These are phyloP conservation scores for Sugiyamaella lignohabitans DNA, from an alignment of 805 yeast genomes.

Conservation along the genomic window DNA sequence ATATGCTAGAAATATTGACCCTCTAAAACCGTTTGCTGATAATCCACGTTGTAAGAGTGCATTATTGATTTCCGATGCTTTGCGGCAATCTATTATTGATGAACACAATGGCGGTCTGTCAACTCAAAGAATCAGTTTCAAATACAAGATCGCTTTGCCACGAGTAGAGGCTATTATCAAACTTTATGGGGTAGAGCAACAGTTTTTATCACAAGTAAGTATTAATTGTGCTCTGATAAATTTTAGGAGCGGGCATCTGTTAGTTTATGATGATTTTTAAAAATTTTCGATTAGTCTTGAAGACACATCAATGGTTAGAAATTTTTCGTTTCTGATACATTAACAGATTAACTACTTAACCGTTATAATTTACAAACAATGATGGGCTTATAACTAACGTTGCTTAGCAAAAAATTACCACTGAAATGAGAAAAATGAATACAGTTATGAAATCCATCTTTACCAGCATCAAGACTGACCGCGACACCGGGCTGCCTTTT, in stretches of 20 bases:
- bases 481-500: conserved; percentile 26
- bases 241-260: too few species aligned
- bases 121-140: conserved; percentile 68
- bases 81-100: conserved; percentile 54
- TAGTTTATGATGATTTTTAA: conserved; percentile 40
- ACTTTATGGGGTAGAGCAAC: conserved; percentile 57
- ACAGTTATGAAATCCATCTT: conserved; percentile 68
- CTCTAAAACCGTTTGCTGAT: conserved; percentile 68
- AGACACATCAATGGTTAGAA: conserved; percentile 58
- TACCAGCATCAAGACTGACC: conserved; percentile 38
- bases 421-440: conserved; percentile 56
- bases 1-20: conserved; percentile 3
- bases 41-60: conserved; percentile 69
- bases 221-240: conserved; percentile 9
- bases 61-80: conserved; percentile 47
- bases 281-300: conserved; percentile 71
- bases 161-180: conserved; percentile 84
- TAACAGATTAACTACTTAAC: background rate
- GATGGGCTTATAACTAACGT: conserved; percentile 1
- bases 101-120: conserved; percentile 51
- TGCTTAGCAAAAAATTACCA: conserved; percentile 43
- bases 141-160: conserved; percentile 73
- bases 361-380: background rate
- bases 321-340: conserved; percentile 23
- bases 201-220: conserved; percentile 58